Base-by-base conservation (phyloP, 2,329 filamentous ascomycete genomes). In the Ascochyta rabiei region DNA sequence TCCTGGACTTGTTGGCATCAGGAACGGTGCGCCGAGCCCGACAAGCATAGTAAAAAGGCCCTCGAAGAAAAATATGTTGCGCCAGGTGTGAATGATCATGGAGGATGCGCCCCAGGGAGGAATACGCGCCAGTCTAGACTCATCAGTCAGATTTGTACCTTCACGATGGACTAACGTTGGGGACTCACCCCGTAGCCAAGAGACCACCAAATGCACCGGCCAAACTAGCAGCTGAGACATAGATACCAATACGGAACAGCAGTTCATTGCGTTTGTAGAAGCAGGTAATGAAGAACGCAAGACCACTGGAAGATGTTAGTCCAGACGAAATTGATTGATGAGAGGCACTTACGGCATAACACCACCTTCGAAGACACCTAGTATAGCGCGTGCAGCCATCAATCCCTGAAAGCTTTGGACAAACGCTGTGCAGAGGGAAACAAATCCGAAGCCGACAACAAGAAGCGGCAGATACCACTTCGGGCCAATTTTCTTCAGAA, bases 41-140 rank as follows among this genome's bases (percentile, higher is more conserved):
- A 82, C 63, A 37, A 82, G 53, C 19, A 81, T 69, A 9, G 84
- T 86, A 57, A 85, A 62, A 37, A 85, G 67, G 0, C 84, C 84
- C 66, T 86, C 84, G 55, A 87, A 86, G 72, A 86, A 85, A 75
- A 86, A 86, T 61, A 87, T 87, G 44, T 74, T 72, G 28, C 69
- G 67, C 71, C 70, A 75, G 0, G 77, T 81, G 59, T 81, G 74
- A 47, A 86, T 76, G 24, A 64, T 74, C 54, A 75, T 75, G 2
- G 71, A 57, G 0, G 68, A 72, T 6, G 74, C 65, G 0, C 84
- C 83, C 81, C 82, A 86, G 30, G 73, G 64, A 5, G 83, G 83
- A 39, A 86, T 81, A 6, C 66, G 65, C 19, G 72, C 61, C 44
- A 73, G 65, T 4, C 69, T 74, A 18, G 3, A 18, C 4, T n/a